These are phyloP conservation scores for Entelexis paramagnoliae DNA, from an alignment of 1,139 yeast species.

Conservation along the genomic window DNA sequence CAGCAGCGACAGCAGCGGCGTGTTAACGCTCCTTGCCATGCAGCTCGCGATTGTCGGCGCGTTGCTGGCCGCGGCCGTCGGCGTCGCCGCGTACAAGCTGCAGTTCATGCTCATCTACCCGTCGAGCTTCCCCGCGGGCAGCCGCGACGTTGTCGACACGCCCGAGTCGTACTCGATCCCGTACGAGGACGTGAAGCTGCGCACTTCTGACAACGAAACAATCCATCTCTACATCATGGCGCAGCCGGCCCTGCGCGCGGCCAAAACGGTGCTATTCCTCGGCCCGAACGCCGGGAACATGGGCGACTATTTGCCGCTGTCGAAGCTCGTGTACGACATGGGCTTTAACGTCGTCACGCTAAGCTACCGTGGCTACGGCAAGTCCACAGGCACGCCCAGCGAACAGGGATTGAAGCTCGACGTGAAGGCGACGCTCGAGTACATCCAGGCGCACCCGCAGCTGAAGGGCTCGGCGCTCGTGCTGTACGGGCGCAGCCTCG, in stretches of 20 bases:
- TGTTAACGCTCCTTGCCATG: neutral
- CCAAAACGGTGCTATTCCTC: constrained; percentile 64
- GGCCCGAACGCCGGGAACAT: constrained; percentile 97
- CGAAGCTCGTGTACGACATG: constrained; percentile 55
- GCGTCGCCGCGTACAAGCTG: constrained; percentile 35
- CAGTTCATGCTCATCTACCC: constrained; percentile 75
- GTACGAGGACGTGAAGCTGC: constrained; percentile 50
- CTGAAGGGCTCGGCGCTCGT: constrained; percentile 47
- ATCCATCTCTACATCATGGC: constrained; percentile 43
- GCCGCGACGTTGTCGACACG: constrained; percentile 58
- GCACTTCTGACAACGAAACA: constrained; percentile 56
- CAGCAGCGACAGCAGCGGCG: neutral
- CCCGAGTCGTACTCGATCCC: constrained; percentile 67
- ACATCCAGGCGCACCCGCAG: constrained; percentile 43
- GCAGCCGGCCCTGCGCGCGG: constrained; percentile 23
- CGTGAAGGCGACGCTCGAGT: constrained; percentile 62
- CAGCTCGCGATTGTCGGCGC: constrained; percentile 7
- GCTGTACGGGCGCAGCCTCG: constrained; percentile 81
- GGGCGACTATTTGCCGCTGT: constrained; percentile 84
- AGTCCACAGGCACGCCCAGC: constrained; percentile 64
- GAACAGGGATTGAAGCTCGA: constrained; percentile 77
- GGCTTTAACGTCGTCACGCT: constrained; percentile 74
- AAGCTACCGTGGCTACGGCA: constrained; percentile 89
- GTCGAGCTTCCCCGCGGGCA: constrained; percentile 64
- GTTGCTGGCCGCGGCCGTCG: constrained; percentile 11